A percentile compares a stretch with the other conserved stretches of the same genome.
These are phyloP conservation scores for Primulina huaijiensis DNA, from an alignment of 257 asterid genomes.

Conservation along the genomic window DNA sequence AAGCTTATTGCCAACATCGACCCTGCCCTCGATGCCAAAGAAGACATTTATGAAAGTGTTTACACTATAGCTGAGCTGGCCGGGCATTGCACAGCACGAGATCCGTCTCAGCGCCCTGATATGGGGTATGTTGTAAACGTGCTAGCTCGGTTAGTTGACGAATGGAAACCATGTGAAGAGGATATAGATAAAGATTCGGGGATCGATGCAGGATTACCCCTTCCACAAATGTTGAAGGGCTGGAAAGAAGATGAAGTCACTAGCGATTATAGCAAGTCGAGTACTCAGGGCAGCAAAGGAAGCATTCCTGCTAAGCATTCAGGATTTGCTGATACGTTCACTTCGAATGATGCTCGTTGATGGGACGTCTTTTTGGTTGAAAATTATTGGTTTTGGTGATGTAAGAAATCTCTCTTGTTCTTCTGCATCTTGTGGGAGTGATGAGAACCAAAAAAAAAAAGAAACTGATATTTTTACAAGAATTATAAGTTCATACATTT, in stretches of 20 bases:
- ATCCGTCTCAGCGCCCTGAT: conserved; percentile 25
- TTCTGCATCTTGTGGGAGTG: too few relatives aligned
- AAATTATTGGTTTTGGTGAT: not conserved
- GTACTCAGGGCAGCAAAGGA: conserved; percentile 5
- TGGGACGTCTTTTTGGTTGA: not conserved
- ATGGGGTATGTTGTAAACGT: conserved; percentile 26
- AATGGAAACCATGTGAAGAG: conserved; percentile 21
- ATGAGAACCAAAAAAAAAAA: too few relatives aligned
- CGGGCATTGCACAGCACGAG: conserved; percentile 24
- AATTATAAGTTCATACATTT: too few relatives aligned
- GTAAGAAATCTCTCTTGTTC: too few relatives aligned
- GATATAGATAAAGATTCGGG: conserved; percentile 10
- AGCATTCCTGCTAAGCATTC: conserved; percentile 18
- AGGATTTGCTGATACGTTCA: conserved; percentile 25
- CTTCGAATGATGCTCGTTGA: conserved; percentile 16
- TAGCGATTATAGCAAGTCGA: not conserved
- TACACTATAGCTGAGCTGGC: conserved; percentile 17
- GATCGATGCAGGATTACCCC: not conserved
- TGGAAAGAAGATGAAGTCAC: conserved; percentile 18
- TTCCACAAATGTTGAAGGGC: conserved; percentile 12
- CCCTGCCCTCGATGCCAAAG: conserved; percentile 11
- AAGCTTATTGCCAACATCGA: conserved; percentile 5
- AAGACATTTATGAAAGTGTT: not conserved
- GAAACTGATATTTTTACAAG: too few relatives aligned
- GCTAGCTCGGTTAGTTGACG: conserved; percentile 11